phyloP scores from a whole-genome alignment of 1,284 basidiomycete genomes.

The Stygiomarasmius scandens region DNA sequence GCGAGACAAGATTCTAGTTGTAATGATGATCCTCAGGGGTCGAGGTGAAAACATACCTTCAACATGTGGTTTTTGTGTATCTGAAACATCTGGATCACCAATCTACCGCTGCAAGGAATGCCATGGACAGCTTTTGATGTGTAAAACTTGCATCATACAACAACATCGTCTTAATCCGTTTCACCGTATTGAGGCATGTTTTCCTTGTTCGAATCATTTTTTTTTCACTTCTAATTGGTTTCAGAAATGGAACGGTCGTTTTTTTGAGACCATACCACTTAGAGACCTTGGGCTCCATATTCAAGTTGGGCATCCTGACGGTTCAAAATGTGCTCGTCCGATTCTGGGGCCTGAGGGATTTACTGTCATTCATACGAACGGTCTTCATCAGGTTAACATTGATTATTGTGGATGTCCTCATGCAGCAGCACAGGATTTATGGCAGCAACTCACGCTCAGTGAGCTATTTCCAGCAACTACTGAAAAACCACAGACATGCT shows the following conservation, averaged over 20 bases:
- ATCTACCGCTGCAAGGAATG: too few species aligned
- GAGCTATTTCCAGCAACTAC: conserved; percentile 3
- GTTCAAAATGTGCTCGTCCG: conserved; percentile 3
- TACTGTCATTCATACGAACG: conserved; percentile 7
- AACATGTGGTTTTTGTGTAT: too few species aligned
- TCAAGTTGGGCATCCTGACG: conserved; percentile 14
- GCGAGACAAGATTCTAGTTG: too few species aligned
- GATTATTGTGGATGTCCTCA: conserved; percentile 5
- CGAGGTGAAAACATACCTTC: too few species aligned
- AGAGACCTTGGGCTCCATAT: not conserved
- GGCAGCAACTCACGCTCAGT: not conserved
- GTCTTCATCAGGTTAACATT: conserved; percentile 6
- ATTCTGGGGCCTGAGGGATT: not conserved
- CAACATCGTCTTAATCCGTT: too few species aligned
- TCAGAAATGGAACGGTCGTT: conserved; percentile 8
- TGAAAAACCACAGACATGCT: conserved; percentile 6
- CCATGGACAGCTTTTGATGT: too few species aligned
- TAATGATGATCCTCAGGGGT: too few species aligned
- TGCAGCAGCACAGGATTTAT: not conserved
- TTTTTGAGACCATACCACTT: not conserved
- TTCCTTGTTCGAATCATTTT: too few species aligned
- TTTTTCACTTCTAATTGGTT: too few species aligned
- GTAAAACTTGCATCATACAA: too few species aligned
- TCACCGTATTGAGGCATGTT: too few species aligned
- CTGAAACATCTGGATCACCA: too few species aligned